Evolutionary conservation across 139 green algal genomes (phyloP).

Genomic region (Chlamydomonas urium): DNA sequence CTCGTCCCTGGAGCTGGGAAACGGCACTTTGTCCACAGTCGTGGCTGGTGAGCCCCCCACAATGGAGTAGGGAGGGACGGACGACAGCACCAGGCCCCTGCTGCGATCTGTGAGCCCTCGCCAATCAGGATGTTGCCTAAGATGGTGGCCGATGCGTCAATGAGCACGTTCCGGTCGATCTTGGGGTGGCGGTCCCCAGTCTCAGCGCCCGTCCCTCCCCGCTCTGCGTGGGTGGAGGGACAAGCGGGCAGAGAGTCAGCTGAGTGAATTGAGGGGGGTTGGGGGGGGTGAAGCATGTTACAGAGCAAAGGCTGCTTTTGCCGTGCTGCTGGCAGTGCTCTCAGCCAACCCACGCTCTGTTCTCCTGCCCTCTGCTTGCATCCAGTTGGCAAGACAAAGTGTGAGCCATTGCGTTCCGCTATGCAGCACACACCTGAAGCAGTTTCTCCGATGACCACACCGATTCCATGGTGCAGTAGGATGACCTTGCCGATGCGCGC

Average conservation of each 20-base stretch:
- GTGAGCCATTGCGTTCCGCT: no score
- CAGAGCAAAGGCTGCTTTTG: no score
- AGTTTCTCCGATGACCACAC: conserved; percentile 93
- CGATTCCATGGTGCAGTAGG: conserved; percentile 94
- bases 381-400: no score
- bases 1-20: no score
- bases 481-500: conserved; percentile 91
- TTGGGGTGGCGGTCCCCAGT: conserved; percentile 94
- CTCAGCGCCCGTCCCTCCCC: conserved; percentile 93
- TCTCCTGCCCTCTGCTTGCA: no score
- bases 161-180: conserved; percentile 61
- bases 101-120: conserved; percentile 78
- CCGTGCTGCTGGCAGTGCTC: no score
- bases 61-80: conserved; percentile 71
- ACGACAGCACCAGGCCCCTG: conserved; percentile 87
- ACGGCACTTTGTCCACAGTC: conserved; percentile 69
- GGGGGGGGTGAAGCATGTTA: no score
- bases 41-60: conserved; percentile 85
- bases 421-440: conserved; percentile 67
- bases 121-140: conserved; percentile 94
- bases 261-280: no score
- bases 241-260: neutral
- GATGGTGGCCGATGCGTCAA: conserved; percentile 66
- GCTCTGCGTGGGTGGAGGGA: conserved; percentile 80
- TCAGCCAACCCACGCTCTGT: no score